Conservation (phyloP, 2,329 filamentous ascomycete genomes). For the Neofusicoccum laricinum region DNA sequence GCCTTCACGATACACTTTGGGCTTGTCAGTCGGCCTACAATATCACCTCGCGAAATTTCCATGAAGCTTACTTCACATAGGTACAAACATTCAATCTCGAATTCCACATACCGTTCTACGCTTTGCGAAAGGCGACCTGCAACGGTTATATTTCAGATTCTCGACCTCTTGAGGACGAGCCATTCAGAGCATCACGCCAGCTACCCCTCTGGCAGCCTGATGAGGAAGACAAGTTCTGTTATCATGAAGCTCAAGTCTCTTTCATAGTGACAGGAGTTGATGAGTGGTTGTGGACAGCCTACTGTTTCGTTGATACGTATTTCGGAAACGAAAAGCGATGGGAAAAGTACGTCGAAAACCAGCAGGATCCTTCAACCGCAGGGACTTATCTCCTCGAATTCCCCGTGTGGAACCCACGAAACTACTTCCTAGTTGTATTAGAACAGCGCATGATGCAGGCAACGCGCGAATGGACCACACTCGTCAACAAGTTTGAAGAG, state of each 20-base stretch:
- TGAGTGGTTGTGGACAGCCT: slow-evolving; percentile 18
- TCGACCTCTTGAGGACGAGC: neutral
- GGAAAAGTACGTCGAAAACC: neutral
- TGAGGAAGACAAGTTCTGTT: neutral
- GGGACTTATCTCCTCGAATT: neutral
- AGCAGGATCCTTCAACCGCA: neutral
- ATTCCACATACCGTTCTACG: neutral
- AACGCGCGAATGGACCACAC: neutral
- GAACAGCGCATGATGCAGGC: neutral
- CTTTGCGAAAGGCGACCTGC: neutral
- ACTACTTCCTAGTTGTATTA: neutral
- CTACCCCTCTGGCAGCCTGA: neutral
- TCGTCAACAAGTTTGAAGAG: neutral
- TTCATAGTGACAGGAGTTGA: slow-evolving; percentile 15
- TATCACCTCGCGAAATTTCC: too few species aligned
- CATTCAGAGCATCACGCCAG: neutral
- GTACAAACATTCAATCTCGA: neutral
- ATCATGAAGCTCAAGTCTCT: slow-evolving; percentile 15
- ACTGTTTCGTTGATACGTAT: slow-evolving; percentile 18
- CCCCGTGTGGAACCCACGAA: neutral
- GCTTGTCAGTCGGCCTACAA: too few species aligned
- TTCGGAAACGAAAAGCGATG: slow-evolving; percentile 2
- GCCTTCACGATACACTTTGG: too few species aligned
- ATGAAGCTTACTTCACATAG: neutral
- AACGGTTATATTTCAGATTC: neutral